Conservation (phyloP, 495 filamentous ascomycete species). For the Xylaria telfairii region DNA sequence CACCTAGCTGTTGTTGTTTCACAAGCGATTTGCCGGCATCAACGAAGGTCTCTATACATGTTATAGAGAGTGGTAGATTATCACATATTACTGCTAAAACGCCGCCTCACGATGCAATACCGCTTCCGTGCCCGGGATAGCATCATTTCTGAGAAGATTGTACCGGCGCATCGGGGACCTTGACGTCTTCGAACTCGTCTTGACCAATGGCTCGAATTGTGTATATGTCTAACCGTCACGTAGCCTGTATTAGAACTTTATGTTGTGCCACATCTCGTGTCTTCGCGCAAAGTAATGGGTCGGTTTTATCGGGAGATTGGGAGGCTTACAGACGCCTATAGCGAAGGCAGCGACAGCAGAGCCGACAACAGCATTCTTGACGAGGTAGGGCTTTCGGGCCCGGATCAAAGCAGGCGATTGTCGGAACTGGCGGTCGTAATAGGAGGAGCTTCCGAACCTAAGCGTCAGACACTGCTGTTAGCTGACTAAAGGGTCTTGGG, state of each 20-base stretch:
- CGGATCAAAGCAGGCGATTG: constrained; percentile 85
- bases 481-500: not conserved
- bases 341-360: constrained; percentile 70
- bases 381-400: constrained; percentile 86
- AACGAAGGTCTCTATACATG: not conserved
- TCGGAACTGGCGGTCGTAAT: constrained; percentile 85
- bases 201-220: constrained; percentile 90
- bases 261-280: not conserved
- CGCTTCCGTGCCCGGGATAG: constrained; percentile 23
- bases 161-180: constrained; percentile 73
- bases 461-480: not conserved
- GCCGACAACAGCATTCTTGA: constrained; percentile 86
- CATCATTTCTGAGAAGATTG: constrained; percentile 46
- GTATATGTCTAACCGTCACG: constrained; percentile 70
- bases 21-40: not conserved
- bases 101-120: not conserved
- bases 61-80: constrained; percentile 4
- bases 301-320: not conserved
- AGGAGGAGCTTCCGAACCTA: constrained; percentile 61
- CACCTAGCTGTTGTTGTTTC: constrained; percentile 28
- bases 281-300: constrained; percentile 3
- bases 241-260: constrained; percentile 19
- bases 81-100: not conserved
- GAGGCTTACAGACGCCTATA: constrained; percentile 77
- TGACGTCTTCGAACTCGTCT: constrained; percentile 97